These are phyloP conservation scores for Mycena kentingensis DNA, from an alignment of 768 basidiomycete species.

Conservation along the genomic window DNA sequence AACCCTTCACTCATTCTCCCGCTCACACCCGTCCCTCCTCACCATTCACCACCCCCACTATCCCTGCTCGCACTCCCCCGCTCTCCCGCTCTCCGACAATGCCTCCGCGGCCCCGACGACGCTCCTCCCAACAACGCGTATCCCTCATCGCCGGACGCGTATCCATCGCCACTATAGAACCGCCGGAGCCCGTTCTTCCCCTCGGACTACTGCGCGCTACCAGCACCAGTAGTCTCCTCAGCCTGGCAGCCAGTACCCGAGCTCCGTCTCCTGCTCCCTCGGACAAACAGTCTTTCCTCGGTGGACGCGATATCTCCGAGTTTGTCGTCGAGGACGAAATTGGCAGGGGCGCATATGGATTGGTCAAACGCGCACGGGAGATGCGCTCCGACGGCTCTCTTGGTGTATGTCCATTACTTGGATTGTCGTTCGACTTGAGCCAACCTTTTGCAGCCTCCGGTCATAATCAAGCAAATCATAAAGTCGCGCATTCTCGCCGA, in stretches of 20 bases:
- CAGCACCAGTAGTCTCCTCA: constrained; percentile 66
- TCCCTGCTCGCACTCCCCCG: constrained; percentile 17
- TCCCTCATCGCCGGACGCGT: constrained; percentile 83
- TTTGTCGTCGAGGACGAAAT: constrained; percentile 87
- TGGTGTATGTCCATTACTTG: constrained; percentile 64
- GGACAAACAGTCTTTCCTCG: constrained; percentile 49
- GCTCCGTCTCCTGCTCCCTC: constrained; percentile 59
- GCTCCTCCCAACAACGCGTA: constrained; percentile 84
- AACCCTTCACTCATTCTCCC: constrained; percentile 32
- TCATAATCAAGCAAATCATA: constrained; percentile 98
- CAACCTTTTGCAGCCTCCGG: constrained; percentile 60
- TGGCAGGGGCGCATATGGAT: constrained; percentile 92
- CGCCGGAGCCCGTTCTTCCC: constrained; percentile 63
- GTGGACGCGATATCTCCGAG: constrained; percentile 77
- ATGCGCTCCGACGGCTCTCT: constrained; percentile 70
- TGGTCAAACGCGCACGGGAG: constrained; percentile 89
- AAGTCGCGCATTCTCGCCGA: constrained; percentile 98
- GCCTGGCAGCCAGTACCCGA: constrained; percentile 58
- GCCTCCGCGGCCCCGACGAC: constrained; percentile 64
- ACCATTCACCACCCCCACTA: constrained; percentile 10
- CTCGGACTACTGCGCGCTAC: constrained; percentile 64
- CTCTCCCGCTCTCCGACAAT: constrained; percentile 50
- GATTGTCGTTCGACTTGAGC: constrained; percentile 24
- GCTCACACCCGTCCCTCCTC: constrained; percentile 19
- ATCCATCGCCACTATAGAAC: constrained; percentile 74